Conservation (phyloP, 441 rosid species). For the Cnidoscolus chayamansa region DNA sequence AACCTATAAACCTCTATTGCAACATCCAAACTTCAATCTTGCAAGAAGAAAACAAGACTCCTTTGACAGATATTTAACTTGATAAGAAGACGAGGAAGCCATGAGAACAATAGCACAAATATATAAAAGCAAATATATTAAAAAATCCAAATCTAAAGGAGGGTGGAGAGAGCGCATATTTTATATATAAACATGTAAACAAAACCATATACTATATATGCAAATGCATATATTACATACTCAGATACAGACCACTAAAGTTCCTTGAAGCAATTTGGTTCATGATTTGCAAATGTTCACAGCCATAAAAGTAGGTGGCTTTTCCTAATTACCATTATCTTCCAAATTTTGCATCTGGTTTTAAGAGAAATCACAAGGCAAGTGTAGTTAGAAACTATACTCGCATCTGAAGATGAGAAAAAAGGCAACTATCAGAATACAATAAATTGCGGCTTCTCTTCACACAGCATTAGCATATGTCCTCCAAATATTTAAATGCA, state of each 20-base stretch:
- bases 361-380: not conserved
- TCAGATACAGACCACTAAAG: not conserved
- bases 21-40: not conserved
- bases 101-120: not conserved
- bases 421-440: not conserved
- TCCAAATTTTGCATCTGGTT: not conserved
- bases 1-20: not conserved
- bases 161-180: not conserved
- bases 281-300: not conserved
- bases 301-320: not conserved
- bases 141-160: not conserved
- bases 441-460: not conserved
- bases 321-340: not conserved
- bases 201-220: not conserved
- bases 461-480: not conserved
- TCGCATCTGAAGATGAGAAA: not conserved
- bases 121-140: not conserved
- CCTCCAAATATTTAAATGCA: not conserved
- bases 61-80: not conserved
- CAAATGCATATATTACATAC: not conserved
- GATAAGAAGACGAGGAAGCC: not conserved
- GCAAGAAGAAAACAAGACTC: not conserved
- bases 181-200: not conserved
- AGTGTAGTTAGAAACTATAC: not conserved
- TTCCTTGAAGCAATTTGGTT: not conserved